Percentiles rank a stretch among this genome's conserved stretches.
These are phyloP conservation scores for Fusarium decemcellulare DNA, from an alignment of 2,329 filamentous ascomycete species.

Conservation along the genomic window DNA sequence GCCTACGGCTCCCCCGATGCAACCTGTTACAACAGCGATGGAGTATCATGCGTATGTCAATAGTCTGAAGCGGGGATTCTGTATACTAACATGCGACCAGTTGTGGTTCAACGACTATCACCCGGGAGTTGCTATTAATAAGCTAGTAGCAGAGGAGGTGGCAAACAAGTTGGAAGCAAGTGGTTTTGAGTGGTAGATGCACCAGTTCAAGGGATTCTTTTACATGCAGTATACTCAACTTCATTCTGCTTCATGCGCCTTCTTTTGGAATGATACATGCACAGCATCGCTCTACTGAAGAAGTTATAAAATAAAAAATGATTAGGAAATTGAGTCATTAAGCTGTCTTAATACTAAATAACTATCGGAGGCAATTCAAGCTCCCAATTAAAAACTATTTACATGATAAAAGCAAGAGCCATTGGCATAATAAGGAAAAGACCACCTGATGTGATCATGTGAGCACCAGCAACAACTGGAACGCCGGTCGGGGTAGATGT, in stretches of 20 bases:
- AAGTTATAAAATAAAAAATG: too few relatives aligned
- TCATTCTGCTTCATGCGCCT: too few relatives aligned
- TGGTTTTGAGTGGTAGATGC: conserved; percentile 18
- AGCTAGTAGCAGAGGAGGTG: conserved; percentile 56
- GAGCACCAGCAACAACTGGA: conserved; percentile 29
- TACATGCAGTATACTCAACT: too few relatives aligned
- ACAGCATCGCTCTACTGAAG: too few relatives aligned
- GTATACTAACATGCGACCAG: conserved; percentile 25
- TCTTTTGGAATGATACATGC: too few relatives aligned
- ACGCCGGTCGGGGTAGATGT: conserved; percentile 11
- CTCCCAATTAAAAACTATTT: conserved; percentile 13
- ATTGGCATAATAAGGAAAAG: conserved; percentile 26
- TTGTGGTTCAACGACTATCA: conserved; percentile 63
- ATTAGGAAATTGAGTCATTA: too few relatives aligned
- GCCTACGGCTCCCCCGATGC: conserved; percentile 59
- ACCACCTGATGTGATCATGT: conserved; percentile 26
- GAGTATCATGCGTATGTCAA: conserved; percentile 55
- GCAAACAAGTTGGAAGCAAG: conserved; percentile 28
- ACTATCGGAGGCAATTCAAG: too few relatives aligned
- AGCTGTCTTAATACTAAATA: too few relatives aligned
- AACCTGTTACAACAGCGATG: conserved; percentile 58
- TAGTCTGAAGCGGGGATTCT: rapidly evolving
- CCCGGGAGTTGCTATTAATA: conserved; percentile 57
- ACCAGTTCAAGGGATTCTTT: neutral
- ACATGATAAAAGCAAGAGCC: conserved; percentile 31